These are phyloP conservation scores for Gremmenia infestans DNA, from an alignment of 2,329 filamentous ascomycete genomes.

Conservation along the genomic window DNA sequence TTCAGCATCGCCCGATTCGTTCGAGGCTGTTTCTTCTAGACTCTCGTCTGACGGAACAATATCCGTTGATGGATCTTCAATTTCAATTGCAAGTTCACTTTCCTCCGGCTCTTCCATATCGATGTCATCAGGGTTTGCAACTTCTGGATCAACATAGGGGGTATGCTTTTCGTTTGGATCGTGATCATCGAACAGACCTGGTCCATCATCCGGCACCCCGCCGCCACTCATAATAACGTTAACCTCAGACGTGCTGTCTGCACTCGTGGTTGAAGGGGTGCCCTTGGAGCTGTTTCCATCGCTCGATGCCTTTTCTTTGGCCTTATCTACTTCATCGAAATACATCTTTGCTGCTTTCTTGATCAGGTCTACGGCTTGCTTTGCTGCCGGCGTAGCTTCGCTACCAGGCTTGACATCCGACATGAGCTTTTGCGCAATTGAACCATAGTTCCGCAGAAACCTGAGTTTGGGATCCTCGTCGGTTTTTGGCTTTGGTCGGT, in stretches of 20 bases:
- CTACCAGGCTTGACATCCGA: constrained; percentile 35
- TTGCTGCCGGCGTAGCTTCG: constrained; percentile 32
- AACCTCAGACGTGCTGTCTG: constrained; percentile 5
- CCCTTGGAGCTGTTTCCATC: constrained; percentile 16
- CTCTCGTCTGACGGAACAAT: not conserved
- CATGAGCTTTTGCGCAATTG: constrained; percentile 38
- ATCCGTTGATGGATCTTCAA: constrained; percentile 14
- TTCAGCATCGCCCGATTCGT: not conserved
- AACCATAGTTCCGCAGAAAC: constrained; percentile 38
- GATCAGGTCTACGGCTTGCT: constrained; percentile 46
- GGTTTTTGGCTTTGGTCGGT: constrained; percentile 16
- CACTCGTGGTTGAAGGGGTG: constrained; percentile 17
- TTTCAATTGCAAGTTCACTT: constrained; percentile 22
- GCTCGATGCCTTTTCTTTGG: not conserved
- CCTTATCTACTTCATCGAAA: constrained; percentile 27
- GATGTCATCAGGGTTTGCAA: constrained; percentile 32
- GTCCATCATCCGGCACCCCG: constrained; percentile 7
- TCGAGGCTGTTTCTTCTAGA: not conserved
- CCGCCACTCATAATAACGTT: constrained; percentile 12
- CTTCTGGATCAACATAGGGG: constrained; percentile 8
- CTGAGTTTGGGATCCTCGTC: constrained; percentile 29
- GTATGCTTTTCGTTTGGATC: constrained; percentile 12
- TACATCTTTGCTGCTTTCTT: constrained; percentile 48
- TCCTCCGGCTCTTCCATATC: constrained; percentile 29
- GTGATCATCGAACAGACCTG: constrained; percentile 23